Evolutionary conservation across 1,139 yeast species (phyloP).

Genomic region (Candida pseudoviswanathii): DNA sequence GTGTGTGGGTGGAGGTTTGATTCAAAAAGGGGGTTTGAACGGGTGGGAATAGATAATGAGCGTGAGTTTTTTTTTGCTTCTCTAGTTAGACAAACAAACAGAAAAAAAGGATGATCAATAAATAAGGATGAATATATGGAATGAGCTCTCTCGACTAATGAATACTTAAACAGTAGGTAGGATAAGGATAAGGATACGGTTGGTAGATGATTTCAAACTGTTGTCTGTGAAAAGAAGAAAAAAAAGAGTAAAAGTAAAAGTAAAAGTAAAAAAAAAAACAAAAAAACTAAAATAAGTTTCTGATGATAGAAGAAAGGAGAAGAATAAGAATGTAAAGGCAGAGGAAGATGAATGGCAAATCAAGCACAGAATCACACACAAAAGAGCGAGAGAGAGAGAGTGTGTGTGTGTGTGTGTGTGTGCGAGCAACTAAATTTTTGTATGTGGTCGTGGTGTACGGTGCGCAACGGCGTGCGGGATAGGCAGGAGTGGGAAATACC

Average conservation of each 20-base stretch:
- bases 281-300: background rate
- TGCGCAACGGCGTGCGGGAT: too few species aligned
- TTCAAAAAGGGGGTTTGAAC: background rate
- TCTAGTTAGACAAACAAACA: too few species aligned
- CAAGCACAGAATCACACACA: background rate
- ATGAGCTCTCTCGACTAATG: background rate
- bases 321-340: background rate
- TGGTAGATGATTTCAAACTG: too few species aligned
- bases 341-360: slow-evolving; percentile 3
- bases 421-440: background rate
- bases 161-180: background rate
- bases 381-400: background rate
- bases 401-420: background rate
- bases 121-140: background rate
- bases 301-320: background rate
- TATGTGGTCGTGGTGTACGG: too few species aligned
- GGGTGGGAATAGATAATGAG: background rate
- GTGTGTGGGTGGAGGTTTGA: background rate
- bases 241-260: background rate
- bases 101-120: background rate
- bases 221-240: too few species aligned
- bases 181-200: too few species aligned
- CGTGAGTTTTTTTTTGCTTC: background rate
- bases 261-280: background rate
- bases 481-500: too few species aligned